Conservation (phyloP, 2,329 filamentous ascomycete genomes). For the Fusarium aywerte region DNA sequence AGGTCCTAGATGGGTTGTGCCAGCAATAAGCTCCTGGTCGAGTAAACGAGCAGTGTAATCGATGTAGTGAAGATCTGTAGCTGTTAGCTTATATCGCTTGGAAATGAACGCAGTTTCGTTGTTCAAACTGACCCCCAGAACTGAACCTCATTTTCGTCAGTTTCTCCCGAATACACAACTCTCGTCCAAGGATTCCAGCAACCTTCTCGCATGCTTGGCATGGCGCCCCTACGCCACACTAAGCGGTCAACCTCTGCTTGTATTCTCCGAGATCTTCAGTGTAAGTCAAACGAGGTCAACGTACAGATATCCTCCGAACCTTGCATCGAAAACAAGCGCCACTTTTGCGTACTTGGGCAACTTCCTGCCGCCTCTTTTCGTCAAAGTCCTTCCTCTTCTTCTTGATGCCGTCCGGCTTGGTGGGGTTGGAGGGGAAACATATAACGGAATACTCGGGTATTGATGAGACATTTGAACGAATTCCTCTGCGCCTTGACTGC, state of each 20-base stretch:
- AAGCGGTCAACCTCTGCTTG: conserved; percentile 19
- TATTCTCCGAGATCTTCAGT: neutral
- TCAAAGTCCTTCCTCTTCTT: conserved; percentile 46
- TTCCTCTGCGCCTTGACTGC: conserved; percentile 4
- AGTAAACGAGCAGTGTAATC: conserved; percentile 45
- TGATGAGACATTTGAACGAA: conserved; percentile 14
- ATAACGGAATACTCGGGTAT: conserved; percentile 42
- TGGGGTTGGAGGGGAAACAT: conserved; percentile 46
- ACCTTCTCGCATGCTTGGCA: conserved; percentile 42
- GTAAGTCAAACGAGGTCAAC: conserved; percentile 12
- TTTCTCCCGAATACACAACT: conserved; percentile 45
- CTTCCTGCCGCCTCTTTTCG: conserved; percentile 42
- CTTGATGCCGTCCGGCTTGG: conserved; percentile 42
- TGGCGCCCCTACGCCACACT: conserved; percentile 44
- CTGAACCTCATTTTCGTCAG: conserved; percentile 47
- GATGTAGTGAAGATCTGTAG: conserved; percentile 46
- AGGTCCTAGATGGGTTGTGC: conserved; percentile 45
- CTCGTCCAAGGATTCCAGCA: conserved; percentile 41
- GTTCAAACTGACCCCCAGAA: conserved; percentile 39
- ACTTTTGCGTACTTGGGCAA: conserved; percentile 44
- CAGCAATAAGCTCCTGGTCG: conserved; percentile 45
- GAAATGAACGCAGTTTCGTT: neutral
- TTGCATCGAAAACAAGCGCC: conserved; percentile 47
- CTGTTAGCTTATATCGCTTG: neutral
- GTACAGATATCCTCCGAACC: conserved; percentile 44